Evolutionary conservation across 2,329 filamentous ascomycete genomes (phyloP).

Genomic region (Paradendryphiella salina): DNA sequence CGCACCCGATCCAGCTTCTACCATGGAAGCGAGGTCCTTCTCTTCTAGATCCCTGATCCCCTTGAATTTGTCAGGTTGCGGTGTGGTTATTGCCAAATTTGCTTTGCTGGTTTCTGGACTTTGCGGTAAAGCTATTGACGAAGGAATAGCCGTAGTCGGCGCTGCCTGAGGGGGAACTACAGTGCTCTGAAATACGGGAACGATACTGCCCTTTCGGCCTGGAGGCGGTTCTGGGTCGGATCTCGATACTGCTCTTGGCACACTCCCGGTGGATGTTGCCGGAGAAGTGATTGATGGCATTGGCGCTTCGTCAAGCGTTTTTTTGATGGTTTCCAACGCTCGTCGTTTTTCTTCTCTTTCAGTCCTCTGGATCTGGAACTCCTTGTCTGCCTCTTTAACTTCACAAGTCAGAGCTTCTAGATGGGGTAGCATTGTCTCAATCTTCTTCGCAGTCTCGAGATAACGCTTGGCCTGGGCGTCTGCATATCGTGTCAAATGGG

Average conservation of each 20-base stretch:
- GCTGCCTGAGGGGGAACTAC: slow-evolving; percentile 35
- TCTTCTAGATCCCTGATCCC: slow-evolving; percentile 93
- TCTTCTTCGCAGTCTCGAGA: slow-evolving; percentile 78
- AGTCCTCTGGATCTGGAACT: slow-evolving; percentile 92
- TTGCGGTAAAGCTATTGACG: slow-evolving; percentile 30
- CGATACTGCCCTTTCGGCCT: slow-evolving; percentile 39
- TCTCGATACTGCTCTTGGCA: slow-evolving; percentile 25
- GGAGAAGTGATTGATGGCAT: slow-evolving; percentile 26
- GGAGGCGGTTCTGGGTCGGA: slow-evolving; percentile 32
- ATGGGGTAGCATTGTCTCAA: slow-evolving; percentile 84
- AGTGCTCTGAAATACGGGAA: slow-evolving; percentile 43
- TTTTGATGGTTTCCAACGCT: slow-evolving; percentile 83
- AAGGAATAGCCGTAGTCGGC: slow-evolving; percentile 31
- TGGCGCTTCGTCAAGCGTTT: slow-evolving; percentile 41
- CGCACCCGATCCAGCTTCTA: slow-evolving; percentile 61
- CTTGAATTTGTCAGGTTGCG: slow-evolving; percentile 69
- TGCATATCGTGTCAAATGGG: slow-evolving; percentile 90
- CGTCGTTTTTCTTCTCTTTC: slow-evolving; percentile 94
- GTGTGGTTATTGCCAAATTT: slow-evolving; percentile 30
- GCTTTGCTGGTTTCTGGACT: slow-evolving; percentile 37
- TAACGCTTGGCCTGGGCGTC: slow-evolving; percentile 86
- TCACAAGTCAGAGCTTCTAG: slow-evolving; percentile 85
- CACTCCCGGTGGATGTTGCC: slow-evolving; percentile 30
- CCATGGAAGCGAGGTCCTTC: slow-evolving; percentile 56
- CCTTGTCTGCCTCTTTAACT: slow-evolving; percentile 92